Evolutionary conservation across 495 filamentous ascomycete genomes (phyloP).

Genomic region (Penicillium chermesinum): DNA sequence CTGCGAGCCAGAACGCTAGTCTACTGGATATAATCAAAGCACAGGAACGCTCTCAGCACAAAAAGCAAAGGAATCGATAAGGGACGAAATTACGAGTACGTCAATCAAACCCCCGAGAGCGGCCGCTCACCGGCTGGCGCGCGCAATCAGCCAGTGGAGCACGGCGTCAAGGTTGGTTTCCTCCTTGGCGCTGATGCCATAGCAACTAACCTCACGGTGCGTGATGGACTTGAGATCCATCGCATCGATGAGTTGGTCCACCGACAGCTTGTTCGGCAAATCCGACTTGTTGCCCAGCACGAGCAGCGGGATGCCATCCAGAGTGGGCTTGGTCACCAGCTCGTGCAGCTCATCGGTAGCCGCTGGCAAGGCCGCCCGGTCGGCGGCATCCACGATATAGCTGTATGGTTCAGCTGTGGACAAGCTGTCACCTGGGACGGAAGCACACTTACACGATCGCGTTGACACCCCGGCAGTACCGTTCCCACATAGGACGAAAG

Average conservation of each 20-base stretch:
- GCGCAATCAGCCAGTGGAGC: constrained; percentile 91
- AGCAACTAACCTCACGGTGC: constrained; percentile 94
- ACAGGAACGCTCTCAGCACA: constrained; percentile 4
- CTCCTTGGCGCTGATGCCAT: constrained; percentile 96
- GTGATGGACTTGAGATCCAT: constrained; percentile 87
- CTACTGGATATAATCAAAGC: constrained; percentile 15
- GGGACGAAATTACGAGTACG: too few relatives aligned
- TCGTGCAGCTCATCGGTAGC: constrained; percentile 89
- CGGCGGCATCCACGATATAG: constrained; percentile 93
- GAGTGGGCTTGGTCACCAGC: constrained; percentile 75
- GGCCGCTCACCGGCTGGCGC: constrained; percentile 50
- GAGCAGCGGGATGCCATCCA: constrained; percentile 89
- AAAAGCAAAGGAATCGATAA: background rate
- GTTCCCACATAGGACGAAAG: constrained; percentile 98
- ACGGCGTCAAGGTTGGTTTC: constrained; percentile 98
- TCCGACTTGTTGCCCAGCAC: constrained; percentile 98
- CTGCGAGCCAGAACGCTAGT: constrained; percentile 22
- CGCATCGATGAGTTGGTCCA: constrained; percentile 91
- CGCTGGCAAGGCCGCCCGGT: constrained; percentile 71
- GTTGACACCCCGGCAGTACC: constrained; percentile 95
- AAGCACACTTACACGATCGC: constrained; percentile 72
- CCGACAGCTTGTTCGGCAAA: constrained; percentile 76
- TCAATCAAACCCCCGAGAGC: background rate
- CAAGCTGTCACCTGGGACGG: background rate
- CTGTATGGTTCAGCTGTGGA: constrained; percentile 28